These are phyloP conservation scores for Cyclotella baltica DNA, from an alignment of 108 stramenopile species.

Conservation along the genomic window DNA sequence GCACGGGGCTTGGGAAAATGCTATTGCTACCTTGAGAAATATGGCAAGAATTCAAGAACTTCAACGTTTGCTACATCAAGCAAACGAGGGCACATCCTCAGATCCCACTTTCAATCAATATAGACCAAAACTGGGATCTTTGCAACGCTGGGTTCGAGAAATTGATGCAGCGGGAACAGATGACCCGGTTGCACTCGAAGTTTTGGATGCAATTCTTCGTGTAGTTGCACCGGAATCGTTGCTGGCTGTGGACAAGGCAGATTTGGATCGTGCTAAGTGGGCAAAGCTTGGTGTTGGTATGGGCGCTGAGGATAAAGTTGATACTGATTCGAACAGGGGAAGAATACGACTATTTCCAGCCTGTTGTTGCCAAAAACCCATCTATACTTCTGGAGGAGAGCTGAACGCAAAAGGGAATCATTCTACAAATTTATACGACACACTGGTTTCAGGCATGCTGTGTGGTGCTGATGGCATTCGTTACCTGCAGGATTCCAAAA, in stretches of 20 bases:
- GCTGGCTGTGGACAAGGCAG: conserved; percentile 10
- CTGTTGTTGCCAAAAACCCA: neutral
- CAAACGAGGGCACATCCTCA: neutral
- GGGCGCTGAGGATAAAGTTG: conserved; percentile 4
- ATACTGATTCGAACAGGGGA: conserved; percentile 11
- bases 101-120: neutral
- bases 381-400: neutral
- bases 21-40: conserved; percentile 14
- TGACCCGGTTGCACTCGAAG: conserved; percentile 27
- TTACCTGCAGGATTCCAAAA: neutral
- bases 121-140: conserved; percentile 40
- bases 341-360: conserved; percentile 29
- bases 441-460: conserved; percentile 26
- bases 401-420: conserved; percentile 3
- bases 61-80: neutral
- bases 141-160: conserved; percentile 45
- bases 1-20: conserved; percentile 25
- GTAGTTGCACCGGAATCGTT: conserved; percentile 24
- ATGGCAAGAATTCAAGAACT: conserved; percentile 9
- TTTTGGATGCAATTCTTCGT: conserved; percentile 42
- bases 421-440: conserved; percentile 13
- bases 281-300: conserved; percentile 26
- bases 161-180: conserved; percentile 40
- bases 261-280: conserved; percentile 26
- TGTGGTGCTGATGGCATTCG: conserved; percentile 24